A percentile compares a stretch with the other conserved stretches of the same genome.
Evolutionary conservation across 495 filamentous ascomycete genomes (phyloP).

Genomic region (Penicillium paradoxum): DNA sequence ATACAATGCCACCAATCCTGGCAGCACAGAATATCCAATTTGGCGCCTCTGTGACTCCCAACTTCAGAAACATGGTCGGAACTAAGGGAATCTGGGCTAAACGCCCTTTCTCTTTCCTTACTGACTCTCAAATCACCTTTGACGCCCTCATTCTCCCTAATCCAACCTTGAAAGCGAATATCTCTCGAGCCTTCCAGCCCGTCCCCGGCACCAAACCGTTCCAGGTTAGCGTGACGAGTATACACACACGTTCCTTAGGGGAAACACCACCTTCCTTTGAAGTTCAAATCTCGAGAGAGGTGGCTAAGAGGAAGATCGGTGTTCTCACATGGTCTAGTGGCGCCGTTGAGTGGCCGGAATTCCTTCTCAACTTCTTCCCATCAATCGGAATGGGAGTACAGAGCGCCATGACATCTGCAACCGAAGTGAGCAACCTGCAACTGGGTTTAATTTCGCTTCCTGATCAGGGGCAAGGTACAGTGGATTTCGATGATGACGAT

Average conservation of each 20-base stretch:
- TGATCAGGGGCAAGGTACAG: background rate
- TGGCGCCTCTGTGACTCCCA: conserved; percentile 28
- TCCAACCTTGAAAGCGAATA: conserved; percentile 24
- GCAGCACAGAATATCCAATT: conserved; percentile 25
- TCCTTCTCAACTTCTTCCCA: conserved; percentile 20
- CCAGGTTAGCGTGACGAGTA: conserved; percentile 24
- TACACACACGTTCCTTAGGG: conserved; percentile 24
- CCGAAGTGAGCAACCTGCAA: conserved; percentile 29
- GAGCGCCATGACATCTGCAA: conserved; percentile 14
- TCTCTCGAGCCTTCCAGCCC: conserved; percentile 28
- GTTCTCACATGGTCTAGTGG: conserved; percentile 39
- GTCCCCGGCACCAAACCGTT: conserved; percentile 34
- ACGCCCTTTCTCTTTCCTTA: conserved; percentile 29
- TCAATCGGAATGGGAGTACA: conserved; percentile 22
- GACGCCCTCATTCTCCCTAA: conserved; percentile 28
- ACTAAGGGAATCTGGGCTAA: conserved; percentile 27
- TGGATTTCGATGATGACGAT: conserved; percentile 23
- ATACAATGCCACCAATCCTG: conserved; percentile 28
- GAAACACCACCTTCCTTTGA: conserved; percentile 28
- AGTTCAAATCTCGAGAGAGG: conserved; percentile 25
- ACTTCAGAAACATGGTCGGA: conserved; percentile 22
- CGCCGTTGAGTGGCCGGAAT: conserved; percentile 30
- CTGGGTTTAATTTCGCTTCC: conserved; percentile 31
- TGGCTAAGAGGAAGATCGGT: conserved; percentile 28
- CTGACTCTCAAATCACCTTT: conserved; percentile 24